Conservation (phyloP, 129 eudicot genomes). For the Ambrosia artemisiifolia region DNA sequence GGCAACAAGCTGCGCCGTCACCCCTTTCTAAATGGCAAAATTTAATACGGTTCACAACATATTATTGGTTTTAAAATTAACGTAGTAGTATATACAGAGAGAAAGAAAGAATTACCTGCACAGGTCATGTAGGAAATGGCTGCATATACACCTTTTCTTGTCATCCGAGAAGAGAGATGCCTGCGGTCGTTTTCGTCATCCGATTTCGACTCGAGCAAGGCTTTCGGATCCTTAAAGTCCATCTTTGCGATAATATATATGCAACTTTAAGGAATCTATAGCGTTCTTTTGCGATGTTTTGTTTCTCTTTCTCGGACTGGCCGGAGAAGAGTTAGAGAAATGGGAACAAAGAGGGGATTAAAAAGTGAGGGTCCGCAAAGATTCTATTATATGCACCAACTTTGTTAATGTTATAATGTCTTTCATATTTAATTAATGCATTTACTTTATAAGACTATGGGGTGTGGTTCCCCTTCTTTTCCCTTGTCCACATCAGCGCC, state of each 20-base stretch:
- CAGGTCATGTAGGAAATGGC: constrained; percentile 43
- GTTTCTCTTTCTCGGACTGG: background rate
- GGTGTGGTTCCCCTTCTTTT: too few relatives aligned
- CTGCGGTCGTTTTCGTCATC: constrained; percentile 19
- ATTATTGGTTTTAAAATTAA: too few relatives aligned
- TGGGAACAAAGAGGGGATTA: constrained; percentile 13
- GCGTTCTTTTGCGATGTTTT: background rate
- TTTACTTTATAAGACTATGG: background rate
- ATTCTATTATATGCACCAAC: constrained; percentile 30
- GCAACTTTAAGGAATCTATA: constrained; percentile 10
- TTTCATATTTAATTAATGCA: constrained; percentile 1
- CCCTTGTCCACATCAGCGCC: too few relatives aligned
- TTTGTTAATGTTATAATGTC: background rate
- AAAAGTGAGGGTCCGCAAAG: constrained; percentile 38
- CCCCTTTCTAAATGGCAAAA: too few relatives aligned
- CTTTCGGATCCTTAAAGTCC: constrained; percentile 29
- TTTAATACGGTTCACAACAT: too few relatives aligned
- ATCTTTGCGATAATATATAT: constrained; percentile 18
- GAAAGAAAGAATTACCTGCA: constrained; percentile 33
- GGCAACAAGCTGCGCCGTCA: too few relatives aligned
- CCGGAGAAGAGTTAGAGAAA: constrained; percentile 18
- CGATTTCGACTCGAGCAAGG: constrained; percentile 17
- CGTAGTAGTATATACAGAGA: background rate
- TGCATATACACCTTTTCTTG: constrained; percentile 33
- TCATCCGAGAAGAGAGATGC: constrained; percentile 27